Conservation (phyloP, 495 filamentous ascomycete species). For the Schizothecium vesticola region DNA sequence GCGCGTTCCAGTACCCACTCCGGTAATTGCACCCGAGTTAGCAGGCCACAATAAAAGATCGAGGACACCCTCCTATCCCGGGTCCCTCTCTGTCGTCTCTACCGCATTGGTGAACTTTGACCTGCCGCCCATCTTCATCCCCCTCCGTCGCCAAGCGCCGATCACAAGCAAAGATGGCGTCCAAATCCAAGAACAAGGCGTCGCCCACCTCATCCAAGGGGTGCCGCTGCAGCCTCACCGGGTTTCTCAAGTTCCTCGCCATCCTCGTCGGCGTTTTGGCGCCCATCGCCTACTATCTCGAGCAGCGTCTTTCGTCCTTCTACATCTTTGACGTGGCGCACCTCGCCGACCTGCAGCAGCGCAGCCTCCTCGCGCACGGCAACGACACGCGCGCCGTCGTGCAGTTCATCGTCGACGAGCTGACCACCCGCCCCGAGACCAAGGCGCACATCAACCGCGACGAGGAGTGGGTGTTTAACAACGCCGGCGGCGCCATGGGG, state of each 20-base stretch:
- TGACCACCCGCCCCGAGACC: slow-evolving; percentile 36
- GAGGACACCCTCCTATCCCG: background rate
- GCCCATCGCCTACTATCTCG: slow-evolving; percentile 56
- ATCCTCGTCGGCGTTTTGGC: slow-evolving; percentile 56
- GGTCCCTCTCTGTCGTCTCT: background rate
- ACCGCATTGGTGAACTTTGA: background rate
- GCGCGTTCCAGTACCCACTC: background rate
- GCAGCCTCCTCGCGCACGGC: slow-evolving; percentile 60
- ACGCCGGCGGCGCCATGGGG: slow-evolving; percentile 81
- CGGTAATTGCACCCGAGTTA: background rate
- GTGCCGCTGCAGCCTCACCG: slow-evolving; percentile 25
- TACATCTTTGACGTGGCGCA: slow-evolving; percentile 69
- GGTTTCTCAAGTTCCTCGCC: slow-evolving; percentile 51
- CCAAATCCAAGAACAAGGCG: slow-evolving; percentile 1
- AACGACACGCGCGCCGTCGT: slow-evolving; percentile 67
- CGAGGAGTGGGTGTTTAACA: slow-evolving; percentile 70
- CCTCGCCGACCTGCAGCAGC: slow-evolving; percentile 61
- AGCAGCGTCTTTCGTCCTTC: slow-evolving; percentile 64
- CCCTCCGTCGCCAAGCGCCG: background rate
- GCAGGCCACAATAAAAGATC: background rate
- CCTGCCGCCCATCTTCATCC: background rate
- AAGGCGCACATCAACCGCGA: slow-evolving; percentile 51
- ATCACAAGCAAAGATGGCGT: background rate
- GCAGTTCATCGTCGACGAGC: slow-evolving; percentile 56
- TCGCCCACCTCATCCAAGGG: slow-evolving; percentile 17